Evolutionary conservation across 1,284 basidiomycete genomes (phyloP), one percentile per base, ranked within the genome.

Genomic region (Cryptococcus depauperatus): DNA sequence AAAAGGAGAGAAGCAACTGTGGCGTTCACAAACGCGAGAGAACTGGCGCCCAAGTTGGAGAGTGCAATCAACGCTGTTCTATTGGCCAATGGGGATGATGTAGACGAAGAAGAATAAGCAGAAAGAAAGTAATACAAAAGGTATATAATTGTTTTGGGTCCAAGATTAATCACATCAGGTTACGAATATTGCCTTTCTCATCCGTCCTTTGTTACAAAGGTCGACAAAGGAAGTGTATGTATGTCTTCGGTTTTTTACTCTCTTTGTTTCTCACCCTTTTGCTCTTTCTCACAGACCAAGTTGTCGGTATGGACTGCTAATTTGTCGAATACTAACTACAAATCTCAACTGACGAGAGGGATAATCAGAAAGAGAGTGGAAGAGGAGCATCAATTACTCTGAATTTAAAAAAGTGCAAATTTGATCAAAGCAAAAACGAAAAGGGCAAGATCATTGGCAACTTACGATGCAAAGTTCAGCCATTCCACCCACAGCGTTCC

Each of bases 21-120:
- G 50, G 78, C 83, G 70, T 81, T 96, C 51, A 86, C 88, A 23
- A 77, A 83, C 37, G 91, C 89, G 57, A 81, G 88, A 52, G 91
- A 96, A 66, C 49, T 78, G 34, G 72, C 76, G 43, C 76, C 76
- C 26, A 73, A 75, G 53, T 55, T 75, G 47, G 69, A 69, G 28
- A 54, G 55, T 4, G 63, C 63, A 6, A 73, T 76, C 43, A 64
- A 64, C 44, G 53, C 58, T 3, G 54, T 61, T 5, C 44, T 71
- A 21, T 52, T 58, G 21, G 58, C 58, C 33, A 47, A 56, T 37
- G 68, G 61, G 9, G 58, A 61, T 32, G 66, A 63, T 65, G 82
- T 82, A 53, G 81, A 81, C 44, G 76, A 70, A 16, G 70, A 51
- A 14, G 57, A 61, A 16, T 40, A 48, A 28, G 26, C 16, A 33